phyloP scores from a whole-genome alignment of 257 asterid species.

The Solanum etuberosum region DNA sequence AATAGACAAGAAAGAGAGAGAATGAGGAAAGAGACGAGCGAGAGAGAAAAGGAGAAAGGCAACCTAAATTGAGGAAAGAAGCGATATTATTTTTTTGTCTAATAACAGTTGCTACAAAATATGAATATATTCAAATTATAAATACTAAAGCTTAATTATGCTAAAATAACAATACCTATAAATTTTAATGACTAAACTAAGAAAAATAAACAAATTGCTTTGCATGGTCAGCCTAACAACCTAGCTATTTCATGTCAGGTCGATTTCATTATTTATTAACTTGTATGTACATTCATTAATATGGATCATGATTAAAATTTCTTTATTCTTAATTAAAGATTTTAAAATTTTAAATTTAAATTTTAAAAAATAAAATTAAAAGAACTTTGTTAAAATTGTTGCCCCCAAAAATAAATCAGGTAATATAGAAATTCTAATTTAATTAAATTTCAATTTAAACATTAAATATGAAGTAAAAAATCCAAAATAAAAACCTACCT shows the following conservation, averaged over 20 bases:
- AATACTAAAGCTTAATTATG: neutral
- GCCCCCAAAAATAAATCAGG: neutral
- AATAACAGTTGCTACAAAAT: no score
- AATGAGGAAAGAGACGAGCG: neutral
- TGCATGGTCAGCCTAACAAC: neutral
- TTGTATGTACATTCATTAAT: neutral
- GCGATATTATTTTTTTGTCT: no score
- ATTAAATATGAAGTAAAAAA: no score
- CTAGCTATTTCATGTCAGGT: neutral
- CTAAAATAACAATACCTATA: neutral
- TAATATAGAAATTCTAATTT: no score
- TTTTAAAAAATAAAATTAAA: no score
- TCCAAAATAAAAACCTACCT: neutral
- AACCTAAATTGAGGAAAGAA: no score
- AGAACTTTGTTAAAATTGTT: neutral
- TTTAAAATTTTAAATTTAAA: no score
- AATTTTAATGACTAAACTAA: neutral
- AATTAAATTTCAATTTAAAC: no score
- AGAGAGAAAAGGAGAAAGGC: no score
- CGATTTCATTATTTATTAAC: neutral
- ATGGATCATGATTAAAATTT: neutral
- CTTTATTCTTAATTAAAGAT: fast-evolving
- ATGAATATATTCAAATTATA: no score
- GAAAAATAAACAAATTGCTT: neutral
- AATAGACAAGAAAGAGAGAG: no score